Evolutionary conservation across 169 alveolate genomes (phyloP), one percentile per base, ranked within the genome.

Genomic region (Plasmodium blacklocki): DNA sequence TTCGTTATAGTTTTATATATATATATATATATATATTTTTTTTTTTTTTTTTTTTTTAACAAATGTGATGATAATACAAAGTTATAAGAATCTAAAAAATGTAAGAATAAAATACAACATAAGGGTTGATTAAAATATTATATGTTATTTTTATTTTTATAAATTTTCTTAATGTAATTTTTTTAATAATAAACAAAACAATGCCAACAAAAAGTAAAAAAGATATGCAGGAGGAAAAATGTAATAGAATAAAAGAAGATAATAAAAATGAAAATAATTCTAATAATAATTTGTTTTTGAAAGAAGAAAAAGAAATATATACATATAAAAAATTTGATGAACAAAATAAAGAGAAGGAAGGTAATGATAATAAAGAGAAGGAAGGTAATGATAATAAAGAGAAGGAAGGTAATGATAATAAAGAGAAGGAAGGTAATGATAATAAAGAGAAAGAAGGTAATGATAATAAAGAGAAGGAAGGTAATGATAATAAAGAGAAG

Each of bases 381-480:
- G 54, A 52, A 50, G n/a, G n/a, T n/a, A n/a, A n/a, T n/a, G n/a
- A n/a, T n/a, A n/a, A n/a, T n/a, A n/a, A n/a, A n/a, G n/a, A n/a
- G 21, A 59, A 59, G 21, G 21, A 59, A 59, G 1, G 21, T n/a
- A 59, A 59, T 15, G 29, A 59, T n/a, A 26, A 63, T 11, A 29
- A 29, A 43, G 52, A 23, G 26, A 15, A 18, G 52, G 54, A 52
- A 50, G 23, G 19, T 12, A 50, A 72, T 50, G 21, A 47, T 18
- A 72, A 72, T 21, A 14, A 72, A 18, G 21, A 72, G 21, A 50
- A 52, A 58, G 21, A 59, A 59, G 21, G 21, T n/a, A 59, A 59
- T 15, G 29, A 59, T n/a, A 26, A 63, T 11, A 29, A 29, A 43
- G 52, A 23, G 26, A 15, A 18, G 52, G 54, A 52, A 50, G 21